These are phyloP conservation scores for Phytophthora aleatoria DNA, from an alignment of 352 stramenopile species.

Conservation along the genomic window DNA sequence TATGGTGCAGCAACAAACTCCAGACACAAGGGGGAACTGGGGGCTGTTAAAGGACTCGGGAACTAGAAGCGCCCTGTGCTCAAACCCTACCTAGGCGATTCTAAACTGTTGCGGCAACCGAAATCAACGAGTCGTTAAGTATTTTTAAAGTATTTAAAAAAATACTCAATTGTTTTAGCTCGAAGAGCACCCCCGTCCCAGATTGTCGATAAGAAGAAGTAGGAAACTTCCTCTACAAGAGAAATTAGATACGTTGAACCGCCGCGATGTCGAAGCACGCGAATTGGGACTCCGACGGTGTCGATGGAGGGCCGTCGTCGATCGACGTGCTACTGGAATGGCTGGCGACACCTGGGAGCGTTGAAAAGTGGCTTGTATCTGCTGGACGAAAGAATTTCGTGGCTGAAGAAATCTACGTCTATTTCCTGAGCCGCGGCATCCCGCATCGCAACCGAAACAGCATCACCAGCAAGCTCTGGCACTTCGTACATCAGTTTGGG, in stretches of 20 bases:
- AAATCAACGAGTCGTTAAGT: too few relatives aligned
- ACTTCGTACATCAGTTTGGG: not conserved
- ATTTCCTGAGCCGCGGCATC: slow-evolving; percentile 3
- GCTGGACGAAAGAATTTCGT: not conserved
- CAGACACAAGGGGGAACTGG: too few relatives aligned
- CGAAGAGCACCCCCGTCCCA: too few relatives aligned
- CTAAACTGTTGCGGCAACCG: too few relatives aligned
- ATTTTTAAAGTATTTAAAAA: too few relatives aligned
- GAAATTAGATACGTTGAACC: slow-evolving; percentile 5
- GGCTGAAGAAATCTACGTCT: not conserved
- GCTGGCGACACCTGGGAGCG: slow-evolving; percentile 5
- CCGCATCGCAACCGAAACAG: not conserved
- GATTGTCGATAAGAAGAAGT: slow-evolving; percentile 1
- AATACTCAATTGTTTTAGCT: too few relatives aligned
- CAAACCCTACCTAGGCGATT: too few relatives aligned
- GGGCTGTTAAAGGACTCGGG: too few relatives aligned
- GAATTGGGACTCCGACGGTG: slow-evolving; percentile 25
- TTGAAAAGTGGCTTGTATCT: not conserved
- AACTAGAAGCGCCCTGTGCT: too few relatives aligned
- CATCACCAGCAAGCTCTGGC: slow-evolving; percentile 5
- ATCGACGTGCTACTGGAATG: slow-evolving; percentile 26
- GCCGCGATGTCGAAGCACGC: not conserved
- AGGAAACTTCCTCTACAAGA: not conserved
- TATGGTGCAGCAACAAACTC: too few relatives aligned
- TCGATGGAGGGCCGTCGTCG: slow-evolving; percentile 12